Conservation (phyloP, 2,329 filamentous ascomycete species). For the Colletotrichum sp. region DNA sequence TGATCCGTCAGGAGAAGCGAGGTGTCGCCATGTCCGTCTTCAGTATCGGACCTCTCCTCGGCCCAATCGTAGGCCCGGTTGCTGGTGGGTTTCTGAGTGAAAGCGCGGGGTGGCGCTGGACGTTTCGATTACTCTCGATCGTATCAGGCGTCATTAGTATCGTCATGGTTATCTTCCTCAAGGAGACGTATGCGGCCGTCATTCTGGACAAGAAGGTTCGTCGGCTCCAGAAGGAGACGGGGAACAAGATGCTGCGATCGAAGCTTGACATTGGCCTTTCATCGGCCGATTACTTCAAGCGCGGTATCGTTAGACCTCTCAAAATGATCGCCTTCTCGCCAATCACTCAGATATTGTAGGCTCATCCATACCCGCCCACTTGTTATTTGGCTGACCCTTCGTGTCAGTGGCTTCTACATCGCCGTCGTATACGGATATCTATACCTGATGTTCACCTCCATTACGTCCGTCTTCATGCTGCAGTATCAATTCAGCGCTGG, state of each 20-base stretch:
- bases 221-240: conserved; percentile 53
- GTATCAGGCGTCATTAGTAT: conserved; percentile 36
- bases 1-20: conserved; percentile 61
- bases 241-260: conserved; percentile 56
- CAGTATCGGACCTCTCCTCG: conserved; percentile 47
- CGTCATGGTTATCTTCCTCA: conserved; percentile 41
- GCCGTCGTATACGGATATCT: conserved; percentile 53
- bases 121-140: conserved; percentile 53
- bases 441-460: conserved; percentile 56
- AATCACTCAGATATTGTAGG: conserved; percentile 42
- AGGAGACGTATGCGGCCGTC: conserved; percentile 53
- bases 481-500: conserved; percentile 38
- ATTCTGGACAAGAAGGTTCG: conserved; percentile 47
- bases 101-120: conserved; percentile 51
- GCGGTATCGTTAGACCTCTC: conserved; percentile 50
- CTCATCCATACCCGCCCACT: conserved; percentile 20
- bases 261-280: conserved; percentile 52
- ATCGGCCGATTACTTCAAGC: conserved; percentile 43
- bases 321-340: conserved; percentile 52
- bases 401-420: conserved; percentile 31
- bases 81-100: conserved; percentile 47
- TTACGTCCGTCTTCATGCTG: conserved; percentile 49
- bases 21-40: conserved; percentile 60
- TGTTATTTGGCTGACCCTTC: conserved; percentile 14
- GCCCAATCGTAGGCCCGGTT: conserved; percentile 51